Base-by-base conservation (phyloP, 2,329 filamentous ascomycete species). In the Scedosporium boydii region DNA sequence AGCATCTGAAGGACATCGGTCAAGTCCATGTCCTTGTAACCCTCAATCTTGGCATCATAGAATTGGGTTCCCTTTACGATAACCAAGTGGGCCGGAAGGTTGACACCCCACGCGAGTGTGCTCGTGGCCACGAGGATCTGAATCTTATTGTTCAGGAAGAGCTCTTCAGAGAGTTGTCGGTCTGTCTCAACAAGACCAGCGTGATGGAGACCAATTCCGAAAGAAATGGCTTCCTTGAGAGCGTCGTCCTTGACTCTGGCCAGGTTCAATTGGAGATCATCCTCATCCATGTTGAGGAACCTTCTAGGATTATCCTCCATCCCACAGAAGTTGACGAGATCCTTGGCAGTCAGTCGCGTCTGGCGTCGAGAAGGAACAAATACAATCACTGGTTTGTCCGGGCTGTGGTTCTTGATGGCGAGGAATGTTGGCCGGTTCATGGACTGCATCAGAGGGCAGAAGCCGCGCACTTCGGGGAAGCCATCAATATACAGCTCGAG, bases 1-100 rank as follows among this genome's bases (percentile, higher is more conserved):
- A 99, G 81, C 95, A 99, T 99, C 76, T 99, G 95, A 65, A 99
- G 78, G 38, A 99, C 95, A 75, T 99, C 95, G 0, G 95, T 99
- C 64, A 99, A 78, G 72, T 99, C 95, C 96, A 99, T 99, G 74
- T 99, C 96, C 71, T 91, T 95, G 77, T 99, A 99, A 0, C 89
- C 93, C 77, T 98, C 95, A 4, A 91, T 95, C 76, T 99, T 99
- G 46, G 95, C 95, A 69, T 99, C 95, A 72, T 96, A 99, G 77
- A 90, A 99, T 70, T 99, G 96, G 0, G 95, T 99, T 61, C 95
- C 95, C 74, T 99, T 99, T 64, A 99, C 96, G 1, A 99, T 90
- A 2, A 99, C 95, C 4, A 99, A 81, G 76, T 99, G 96, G 1
- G 96, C 95, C 0, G 96, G 96, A 69, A 99, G 79, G 72, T 99